Base-by-base conservation (phyloP, 257 asterid genomes). In the Przewalskia tangutica region DNA sequence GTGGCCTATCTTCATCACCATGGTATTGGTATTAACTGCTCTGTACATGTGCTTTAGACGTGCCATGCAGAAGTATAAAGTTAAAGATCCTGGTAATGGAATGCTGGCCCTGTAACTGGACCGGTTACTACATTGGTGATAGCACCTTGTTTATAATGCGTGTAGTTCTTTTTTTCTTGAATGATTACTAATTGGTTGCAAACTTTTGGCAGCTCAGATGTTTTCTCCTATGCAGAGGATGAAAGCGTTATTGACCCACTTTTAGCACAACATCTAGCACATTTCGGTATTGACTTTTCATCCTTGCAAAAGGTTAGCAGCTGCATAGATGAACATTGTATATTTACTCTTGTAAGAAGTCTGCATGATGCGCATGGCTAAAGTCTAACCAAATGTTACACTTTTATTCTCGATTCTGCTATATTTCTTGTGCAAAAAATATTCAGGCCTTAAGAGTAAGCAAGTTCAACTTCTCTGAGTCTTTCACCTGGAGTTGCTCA, bases 141-240 rank as follows among this genome's bases (percentile, higher is more conserved):
- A 23, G 40, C 20, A 8, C 79, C 44, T 75, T 75, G 44, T 23
- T 50, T 23, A 27, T 50, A 75, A 75, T 11, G 14, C 13, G 20
- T 8, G 6, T 5, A 18, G 20, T 71, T 62, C 7, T 51, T 34
- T 48, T 32, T 50, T 18, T 4, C 13, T 55, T 34, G 12, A 51
- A 32, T 64, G 59, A 64, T 70, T 65, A 56, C 51, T 92, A 84
- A 91, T 88, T 91, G 85, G 62, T 82, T 85, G 84, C 91, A 90
- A 90, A 85, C 87, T 90, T 90, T 89, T 92, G 98, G 97, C 98
- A 94, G 97, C 91, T 94, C 99, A 96, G 99, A 96, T 77, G 98
- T 96, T 91, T 94, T 79, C 89, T 96, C 99, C 85, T 96, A 96
- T 83, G 92, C 91, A 82, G 99, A 96, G 91, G 99, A 96, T 91